Conservation (phyloP, 345 rosid genomes). For the Clarkia xantiana region DNA sequence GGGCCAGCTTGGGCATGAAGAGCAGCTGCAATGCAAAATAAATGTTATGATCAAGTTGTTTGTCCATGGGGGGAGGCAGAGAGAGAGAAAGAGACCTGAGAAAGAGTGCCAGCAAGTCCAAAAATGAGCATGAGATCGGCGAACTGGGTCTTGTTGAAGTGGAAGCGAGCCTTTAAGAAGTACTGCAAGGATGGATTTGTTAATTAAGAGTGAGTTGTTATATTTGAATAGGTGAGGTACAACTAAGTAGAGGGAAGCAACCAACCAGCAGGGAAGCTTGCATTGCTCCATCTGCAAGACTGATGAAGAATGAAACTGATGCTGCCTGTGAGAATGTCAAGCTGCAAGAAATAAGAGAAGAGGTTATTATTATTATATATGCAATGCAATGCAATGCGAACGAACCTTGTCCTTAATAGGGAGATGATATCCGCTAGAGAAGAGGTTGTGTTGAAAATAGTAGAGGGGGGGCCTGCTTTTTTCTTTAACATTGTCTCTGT, state of each 20-base stretch:
- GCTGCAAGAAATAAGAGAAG: slow-evolving; percentile 36
- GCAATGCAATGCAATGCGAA: too few species aligned
- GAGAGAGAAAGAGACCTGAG: too few species aligned
- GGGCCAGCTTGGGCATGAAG: slow-evolving; percentile 49
- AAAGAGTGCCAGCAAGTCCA: slow-evolving; percentile 34
- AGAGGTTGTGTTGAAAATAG: slow-evolving; percentile 41
- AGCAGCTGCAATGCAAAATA: slow-evolving; percentile 38
- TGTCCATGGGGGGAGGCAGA: background rate
- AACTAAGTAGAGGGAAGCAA: background rate
- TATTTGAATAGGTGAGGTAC: background rate
- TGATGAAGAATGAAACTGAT: slow-evolving; percentile 58
- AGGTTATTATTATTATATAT: background rate
- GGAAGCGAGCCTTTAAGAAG: slow-evolving; percentile 80
- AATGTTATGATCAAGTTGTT: background rate
- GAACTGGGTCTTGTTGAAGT: slow-evolving; percentile 59
- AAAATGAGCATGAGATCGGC: slow-evolving; percentile 55
- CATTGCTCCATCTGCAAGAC: slow-evolving; percentile 55
- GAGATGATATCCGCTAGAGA: slow-evolving; percentile 31
- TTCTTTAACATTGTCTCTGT: slow-evolving; percentile 36
- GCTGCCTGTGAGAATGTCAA: slow-evolving; percentile 51
- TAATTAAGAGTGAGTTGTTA: background rate
- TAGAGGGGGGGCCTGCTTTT: too few species aligned
- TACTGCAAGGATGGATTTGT: slow-evolving; percentile 33
- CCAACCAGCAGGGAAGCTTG: slow-evolving; percentile 46
- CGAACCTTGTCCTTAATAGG: slow-evolving; percentile 52